A percentile compares a stretch with the other conserved stretches of the same genome.
Conservation (phyloP, 768 basidiomycete genomes). For the Exidia glandulosa region DNA sequence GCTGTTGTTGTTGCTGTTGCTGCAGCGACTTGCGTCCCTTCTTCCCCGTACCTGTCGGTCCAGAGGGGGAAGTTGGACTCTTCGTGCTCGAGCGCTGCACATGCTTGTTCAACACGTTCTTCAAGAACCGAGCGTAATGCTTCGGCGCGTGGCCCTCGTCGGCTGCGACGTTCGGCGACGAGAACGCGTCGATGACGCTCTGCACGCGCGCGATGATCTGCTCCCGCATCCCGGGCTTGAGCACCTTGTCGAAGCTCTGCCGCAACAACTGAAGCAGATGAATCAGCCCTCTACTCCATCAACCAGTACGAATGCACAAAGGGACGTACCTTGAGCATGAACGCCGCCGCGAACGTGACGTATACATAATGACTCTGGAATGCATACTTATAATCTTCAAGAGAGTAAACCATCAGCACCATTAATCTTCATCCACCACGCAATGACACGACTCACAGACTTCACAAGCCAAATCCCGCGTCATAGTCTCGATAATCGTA, state of each 20-base stretch:
- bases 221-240: conserved; percentile 8
- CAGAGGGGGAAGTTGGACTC: too few relatives aligned
- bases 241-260: conserved; percentile 7
- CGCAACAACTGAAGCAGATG: conserved; percentile 8
- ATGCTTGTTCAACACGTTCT: background rate
- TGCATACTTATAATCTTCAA: background rate
- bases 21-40: background rate
- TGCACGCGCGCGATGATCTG: conserved; percentile 10
- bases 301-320: background rate
- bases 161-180: conserved; percentile 10
- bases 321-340: conserved; percentile 12
- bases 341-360: conserved; percentile 14
- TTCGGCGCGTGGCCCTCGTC: conserved; percentile 15
- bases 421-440: background rate
- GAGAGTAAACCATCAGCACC: too few relatives aligned
- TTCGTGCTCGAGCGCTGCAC: background rate
- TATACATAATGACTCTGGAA: conserved; percentile 13
- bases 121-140: conserved; percentile 13
- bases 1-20: background rate
- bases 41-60: background rate
- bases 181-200: conserved; percentile 12
- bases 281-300: background rate
- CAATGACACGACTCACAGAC: background rate
- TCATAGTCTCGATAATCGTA: background rate
- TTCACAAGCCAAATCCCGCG: background rate